Conservation (phyloP, 2,329 filamentous ascomycete genomes). For the Trichoderma arundinaceum region DNA sequence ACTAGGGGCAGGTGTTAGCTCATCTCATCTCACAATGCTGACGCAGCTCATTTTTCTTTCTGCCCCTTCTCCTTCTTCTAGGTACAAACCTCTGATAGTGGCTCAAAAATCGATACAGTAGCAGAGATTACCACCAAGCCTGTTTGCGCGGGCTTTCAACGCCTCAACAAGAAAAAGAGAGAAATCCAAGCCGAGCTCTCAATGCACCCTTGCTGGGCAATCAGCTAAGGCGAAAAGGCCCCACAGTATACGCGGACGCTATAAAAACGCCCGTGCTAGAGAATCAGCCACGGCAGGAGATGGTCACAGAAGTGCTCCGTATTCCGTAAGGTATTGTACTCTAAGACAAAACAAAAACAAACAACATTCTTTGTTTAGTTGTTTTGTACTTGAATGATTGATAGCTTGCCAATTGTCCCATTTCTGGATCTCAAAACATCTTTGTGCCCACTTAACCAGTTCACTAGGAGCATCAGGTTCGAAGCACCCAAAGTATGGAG, state of each 20-base stretch:
- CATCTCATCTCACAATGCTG: neutral
- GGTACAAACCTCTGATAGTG: no score
- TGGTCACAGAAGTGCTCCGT: constrained; percentile 1
- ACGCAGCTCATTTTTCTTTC: neutral
- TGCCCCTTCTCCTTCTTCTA: neutral
- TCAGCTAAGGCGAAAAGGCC: neutral
- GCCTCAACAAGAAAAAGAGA: neutral
- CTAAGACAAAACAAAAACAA: neutral
- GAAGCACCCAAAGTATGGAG: no score
- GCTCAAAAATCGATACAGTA: no score
- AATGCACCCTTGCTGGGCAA: constrained; percentile 1
- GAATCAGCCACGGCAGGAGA: constrained; percentile 9
- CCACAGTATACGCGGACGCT: constrained; percentile 15
- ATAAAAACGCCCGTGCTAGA: neutral
- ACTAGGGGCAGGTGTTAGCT: constrained; percentile 1
- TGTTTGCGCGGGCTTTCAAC: neutral
- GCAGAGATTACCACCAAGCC: neutral
- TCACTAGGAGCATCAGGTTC: no score
- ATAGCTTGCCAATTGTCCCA: no score
- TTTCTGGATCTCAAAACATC: no score
- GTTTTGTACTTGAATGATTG: no score
- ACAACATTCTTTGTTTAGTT: no score
- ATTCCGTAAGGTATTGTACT: neutral
- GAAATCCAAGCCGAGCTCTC: no score
- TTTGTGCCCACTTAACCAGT: no score